Percentiles rank a stretch among this genome's conserved stretches.
These are phyloP conservation scores for Monilinia aucupariae DNA, from an alignment of 2,329 filamentous ascomycete genomes.

Conservation along the genomic window DNA sequence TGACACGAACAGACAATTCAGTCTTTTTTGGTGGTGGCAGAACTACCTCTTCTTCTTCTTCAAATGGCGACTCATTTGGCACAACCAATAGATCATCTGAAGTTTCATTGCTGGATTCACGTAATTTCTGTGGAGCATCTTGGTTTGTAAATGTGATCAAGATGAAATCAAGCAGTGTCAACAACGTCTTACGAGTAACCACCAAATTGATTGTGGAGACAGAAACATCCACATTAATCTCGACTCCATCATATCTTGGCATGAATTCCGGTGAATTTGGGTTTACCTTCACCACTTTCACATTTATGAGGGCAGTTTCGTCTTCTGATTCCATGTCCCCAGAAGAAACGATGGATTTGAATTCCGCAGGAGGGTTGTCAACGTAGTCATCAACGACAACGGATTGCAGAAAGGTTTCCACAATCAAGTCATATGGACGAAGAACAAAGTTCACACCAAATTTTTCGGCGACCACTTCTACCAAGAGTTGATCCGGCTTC, in stretches of 20 bases:
- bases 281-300: conserved; percentile 89
- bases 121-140: conserved; percentile 42
- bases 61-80: conserved; percentile 9
- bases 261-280: conserved; percentile 88
- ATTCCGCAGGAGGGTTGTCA: conserved; percentile 78
- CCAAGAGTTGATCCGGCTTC: conserved; percentile 73
- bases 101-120: conserved; percentile 30
- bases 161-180: conserved; percentile 91
- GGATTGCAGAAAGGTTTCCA: conserved; percentile 81
- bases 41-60: conserved; percentile 27
- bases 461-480: conserved; percentile 83
- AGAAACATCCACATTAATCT: conserved; percentile 83
- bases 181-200: conserved; percentile 84
- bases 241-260: conserved; percentile 84
- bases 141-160: conserved; percentile 80
- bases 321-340: conserved; percentile 66
- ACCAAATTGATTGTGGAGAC: conserved; percentile 96
- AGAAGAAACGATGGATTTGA: conserved; percentile 96
- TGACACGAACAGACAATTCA: conserved; percentile 67
- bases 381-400: conserved; percentile 93
- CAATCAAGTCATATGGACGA: conserved; percentile 85
- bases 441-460: conserved; percentile 87
- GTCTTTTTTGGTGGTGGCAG: conserved; percentile 19
- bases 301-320: conserved; percentile 73
- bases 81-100: conserved; percentile 27